A percentile compares a stretch with the other conserved stretches of the same genome.
phyloP scores from a whole-genome alignment of 1,139 yeast species.

The Meyerozyma elateridarum region DNA sequence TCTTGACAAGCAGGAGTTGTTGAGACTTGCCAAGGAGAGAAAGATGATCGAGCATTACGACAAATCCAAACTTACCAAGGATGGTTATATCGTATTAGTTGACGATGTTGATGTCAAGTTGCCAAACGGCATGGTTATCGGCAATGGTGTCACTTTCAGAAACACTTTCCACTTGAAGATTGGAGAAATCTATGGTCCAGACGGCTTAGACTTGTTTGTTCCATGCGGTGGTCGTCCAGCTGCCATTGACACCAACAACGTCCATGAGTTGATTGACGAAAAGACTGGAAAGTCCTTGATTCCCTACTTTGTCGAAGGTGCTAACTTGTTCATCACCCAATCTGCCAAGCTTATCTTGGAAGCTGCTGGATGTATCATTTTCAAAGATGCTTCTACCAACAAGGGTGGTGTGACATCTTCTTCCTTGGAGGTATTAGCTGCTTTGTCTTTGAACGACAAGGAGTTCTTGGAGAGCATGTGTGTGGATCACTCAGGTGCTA shows the following conservation, averaged over 20 bases:
- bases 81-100: conserved; percentile 79
- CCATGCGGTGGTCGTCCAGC: conserved; percentile 99
- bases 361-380: conserved; percentile 77
- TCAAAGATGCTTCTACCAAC: conserved; percentile 95
- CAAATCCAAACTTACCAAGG: conserved; percentile 55
- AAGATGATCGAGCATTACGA: conserved; percentile 72
- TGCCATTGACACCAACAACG: conserved; percentile 87
- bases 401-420: conserved; percentile 99
- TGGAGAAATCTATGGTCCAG: conserved; percentile 55
- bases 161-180: conserved; percentile 81
- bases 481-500: conserved; percentile 47
- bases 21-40: conserved; percentile 74
- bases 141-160: conserved; percentile 90
- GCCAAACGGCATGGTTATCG: conserved; percentile 71
- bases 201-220: conserved; percentile 75
- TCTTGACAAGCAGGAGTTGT: conserved; percentile 71
- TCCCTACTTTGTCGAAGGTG: conserved; percentile 95
- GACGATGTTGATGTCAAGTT: conserved; percentile 78
- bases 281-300: conserved; percentile 73
- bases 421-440: conserved; percentile 91
- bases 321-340: conserved; percentile 91
- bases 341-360: conserved; percentile 85
- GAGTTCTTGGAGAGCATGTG: conserved; percentile 77
- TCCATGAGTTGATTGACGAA: conserved; percentile 62
- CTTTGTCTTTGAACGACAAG: conserved; percentile 83